phyloP scores from a whole-genome alignment of 2,329 filamentous ascomycete genomes.

The Lachnellula hyalina region DNA sequence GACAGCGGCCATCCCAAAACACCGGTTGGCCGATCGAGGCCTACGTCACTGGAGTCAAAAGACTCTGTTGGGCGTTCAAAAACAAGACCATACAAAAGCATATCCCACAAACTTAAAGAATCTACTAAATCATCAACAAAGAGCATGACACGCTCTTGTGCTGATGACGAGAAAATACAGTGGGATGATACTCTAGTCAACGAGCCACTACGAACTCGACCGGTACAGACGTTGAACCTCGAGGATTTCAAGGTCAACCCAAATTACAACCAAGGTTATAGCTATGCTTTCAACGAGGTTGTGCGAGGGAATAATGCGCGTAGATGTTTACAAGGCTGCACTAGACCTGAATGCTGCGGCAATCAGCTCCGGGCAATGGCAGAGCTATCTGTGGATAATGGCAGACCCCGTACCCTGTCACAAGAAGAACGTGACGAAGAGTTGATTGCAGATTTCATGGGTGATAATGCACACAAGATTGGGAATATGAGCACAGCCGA shows the following conservation, averaged over 20 bases:
- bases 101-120: not conserved
- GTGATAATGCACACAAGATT: slow-evolving; percentile 50
- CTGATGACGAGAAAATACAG: not conserved
- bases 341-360: slow-evolving; percentile 49
- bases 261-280: slow-evolving; percentile 50
- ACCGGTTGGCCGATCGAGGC: not conserved
- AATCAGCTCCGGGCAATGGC: slow-evolving; percentile 30
- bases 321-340: slow-evolving; percentile 57
- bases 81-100: not conserved
- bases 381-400: slow-evolving; percentile 16
- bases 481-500: slow-evolving; percentile 55
- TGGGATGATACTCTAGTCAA: slow-evolving; percentile 18
- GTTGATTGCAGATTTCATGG: slow-evolving; percentile 52
- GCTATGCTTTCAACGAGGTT: slow-evolving; percentile 56
- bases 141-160: not conserved
- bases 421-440: slow-evolving; percentile 39
- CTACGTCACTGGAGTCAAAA: not conserved
- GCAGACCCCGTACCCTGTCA: slow-evolving; percentile 16
- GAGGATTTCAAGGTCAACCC: slow-evolving; percentile 63
- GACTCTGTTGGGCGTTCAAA: not conserved
- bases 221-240: slow-evolving; percentile 36
- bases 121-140: not conserved
- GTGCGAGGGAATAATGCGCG: slow-evolving; percentile 54
- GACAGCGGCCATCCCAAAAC: not conserved
- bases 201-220: slow-evolving; percentile 37